Evolutionary conservation across 2,329 filamentous ascomycete genomes (phyloP).

Genomic region (Phoma sp.): DNA sequence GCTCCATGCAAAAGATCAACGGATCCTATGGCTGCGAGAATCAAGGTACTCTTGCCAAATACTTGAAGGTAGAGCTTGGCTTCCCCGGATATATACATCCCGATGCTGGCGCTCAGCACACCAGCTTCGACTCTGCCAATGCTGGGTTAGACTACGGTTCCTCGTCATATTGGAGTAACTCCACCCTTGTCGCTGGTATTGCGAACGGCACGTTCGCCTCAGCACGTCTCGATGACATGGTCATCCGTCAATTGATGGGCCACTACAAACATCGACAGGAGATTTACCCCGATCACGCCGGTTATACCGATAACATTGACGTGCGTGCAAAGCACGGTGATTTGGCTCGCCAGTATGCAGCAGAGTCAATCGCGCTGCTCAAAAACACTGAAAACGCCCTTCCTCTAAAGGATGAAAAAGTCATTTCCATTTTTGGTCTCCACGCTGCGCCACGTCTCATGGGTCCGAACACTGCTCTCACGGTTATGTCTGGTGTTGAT

Average conservation of each 20-base stretch:
- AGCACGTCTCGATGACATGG: slow-evolving; percentile 30
- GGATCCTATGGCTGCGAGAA: slow-evolving; percentile 34
- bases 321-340: slow-evolving; percentile 17
- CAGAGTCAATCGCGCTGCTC: slow-evolving; percentile 46
- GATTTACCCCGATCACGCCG: slow-evolving; percentile 7
- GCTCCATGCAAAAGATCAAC: slow-evolving; percentile 50
- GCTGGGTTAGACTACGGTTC: slow-evolving; percentile 52
- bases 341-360: slow-evolving; percentile 29
- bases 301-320: slow-evolving; percentile 14
- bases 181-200: slow-evolving; percentile 26
- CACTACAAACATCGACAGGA: slow-evolving; percentile 9
- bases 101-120: slow-evolving; percentile 54
- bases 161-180: slow-evolving; percentile 24
- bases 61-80: slow-evolving; percentile 59
- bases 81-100: slow-evolving; percentile 51
- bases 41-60: slow-evolving; percentile 52
- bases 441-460: slow-evolving; percentile 14
- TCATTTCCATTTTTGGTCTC: slow-evolving; percentile 12
- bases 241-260: slow-evolving; percentile 16
- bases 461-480: slow-evolving; percentile 19
- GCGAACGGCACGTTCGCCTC: slow-evolving; percentile 23
- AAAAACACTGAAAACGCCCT: slow-evolving; percentile 62
- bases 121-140: slow-evolving; percentile 51
- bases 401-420: slow-evolving; percentile 50
- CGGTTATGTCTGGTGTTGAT: slow-evolving; percentile 14